phyloP scores from a whole-genome alignment of 1,284 basidiomycete species.

The Kwoniella shivajii region DNA sequence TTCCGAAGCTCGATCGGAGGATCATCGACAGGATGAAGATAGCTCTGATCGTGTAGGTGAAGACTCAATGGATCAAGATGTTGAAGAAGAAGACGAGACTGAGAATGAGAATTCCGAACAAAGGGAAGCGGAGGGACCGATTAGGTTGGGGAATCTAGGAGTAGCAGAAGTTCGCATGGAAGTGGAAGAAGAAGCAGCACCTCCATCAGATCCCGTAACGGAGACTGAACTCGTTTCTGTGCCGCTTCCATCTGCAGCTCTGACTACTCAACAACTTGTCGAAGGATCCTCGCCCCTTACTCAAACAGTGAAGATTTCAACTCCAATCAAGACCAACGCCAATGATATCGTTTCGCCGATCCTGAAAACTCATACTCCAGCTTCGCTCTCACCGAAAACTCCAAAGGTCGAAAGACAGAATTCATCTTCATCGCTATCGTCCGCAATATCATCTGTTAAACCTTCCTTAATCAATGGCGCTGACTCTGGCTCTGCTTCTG shows the following conservation, averaged over 20 bases:
- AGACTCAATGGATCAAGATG: slow-evolving; percentile 1
- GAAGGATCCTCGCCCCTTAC: background rate
- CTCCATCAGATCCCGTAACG: background rate
- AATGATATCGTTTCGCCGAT: background rate
- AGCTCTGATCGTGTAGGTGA: background rate
- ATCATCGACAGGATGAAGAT: background rate
- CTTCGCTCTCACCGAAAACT: background rate
- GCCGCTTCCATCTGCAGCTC: background rate
- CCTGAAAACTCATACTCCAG: background rate
- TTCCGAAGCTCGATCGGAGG: background rate
- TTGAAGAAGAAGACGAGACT: background rate
- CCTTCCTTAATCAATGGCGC: slow-evolving; percentile 8
- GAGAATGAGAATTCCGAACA: background rate
- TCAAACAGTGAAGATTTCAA: background rate
- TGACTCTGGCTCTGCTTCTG: slow-evolving; percentile 15
- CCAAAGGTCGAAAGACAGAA: slow-evolving; percentile 1
- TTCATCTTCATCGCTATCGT: slow-evolving; percentile 16
- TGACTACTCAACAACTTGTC: no score
- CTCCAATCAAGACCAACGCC: slow-evolving; percentile 6
- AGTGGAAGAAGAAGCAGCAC: background rate
- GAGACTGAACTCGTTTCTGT: background rate
- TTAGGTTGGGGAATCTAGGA: no score
- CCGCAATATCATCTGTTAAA: slow-evolving; percentile 10
- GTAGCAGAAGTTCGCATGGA: no score
- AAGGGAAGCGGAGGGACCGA: no score